phyloP scores from a whole-genome alignment of 495 filamentous ascomycete genomes.

The Penicillium roqueforti region DNA sequence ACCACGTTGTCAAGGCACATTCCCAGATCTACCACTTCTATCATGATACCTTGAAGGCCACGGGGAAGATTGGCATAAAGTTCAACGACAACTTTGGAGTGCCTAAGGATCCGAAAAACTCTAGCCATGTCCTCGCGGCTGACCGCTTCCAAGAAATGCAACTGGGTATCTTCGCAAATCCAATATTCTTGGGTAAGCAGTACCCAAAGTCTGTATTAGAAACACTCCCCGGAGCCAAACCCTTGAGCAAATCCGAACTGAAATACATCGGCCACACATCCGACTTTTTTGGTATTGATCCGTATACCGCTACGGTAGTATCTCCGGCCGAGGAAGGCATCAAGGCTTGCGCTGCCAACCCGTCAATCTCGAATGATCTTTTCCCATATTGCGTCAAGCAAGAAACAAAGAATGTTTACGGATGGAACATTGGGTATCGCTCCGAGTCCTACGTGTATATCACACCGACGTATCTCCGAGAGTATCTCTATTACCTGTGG shows the following conservation, averaged over 20 bases:
- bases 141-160: slow-evolving; percentile 40
- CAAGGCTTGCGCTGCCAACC: slow-evolving; percentile 31
- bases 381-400: slow-evolving; percentile 41
- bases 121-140: slow-evolving; percentile 32
- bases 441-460: slow-evolving; percentile 39
- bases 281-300: slow-evolving; percentile 46
- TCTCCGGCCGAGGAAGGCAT: slow-evolving; percentile 34
- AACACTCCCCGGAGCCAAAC: slow-evolving; percentile 23
- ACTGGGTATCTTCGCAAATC: slow-evolving; percentile 37
- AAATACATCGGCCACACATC: slow-evolving; percentile 31
- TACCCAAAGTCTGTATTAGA: slow-evolving; percentile 34
- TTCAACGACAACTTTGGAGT: slow-evolving; percentile 43
- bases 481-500: slow-evolving; percentile 41
- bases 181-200: slow-evolving; percentile 40
- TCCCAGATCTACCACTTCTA: slow-evolving; percentile 40
- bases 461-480: slow-evolving; percentile 40
- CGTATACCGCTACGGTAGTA: slow-evolving; percentile 43
- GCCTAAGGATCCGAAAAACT: slow-evolving; percentile 32
- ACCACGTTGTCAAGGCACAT: slow-evolving; percentile 38
- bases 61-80: slow-evolving; percentile 38
- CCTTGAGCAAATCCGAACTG: slow-evolving; percentile 33
- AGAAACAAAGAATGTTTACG: slow-evolving; percentile 31
- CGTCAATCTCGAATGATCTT: slow-evolving; percentile 22
- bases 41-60: slow-evolving; percentile 35
- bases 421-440: slow-evolving; percentile 41